These are phyloP conservation scores for Senecio squalidus DNA, from an alignment of 140 eudicot genomes.

Conservation along the genomic window DNA sequence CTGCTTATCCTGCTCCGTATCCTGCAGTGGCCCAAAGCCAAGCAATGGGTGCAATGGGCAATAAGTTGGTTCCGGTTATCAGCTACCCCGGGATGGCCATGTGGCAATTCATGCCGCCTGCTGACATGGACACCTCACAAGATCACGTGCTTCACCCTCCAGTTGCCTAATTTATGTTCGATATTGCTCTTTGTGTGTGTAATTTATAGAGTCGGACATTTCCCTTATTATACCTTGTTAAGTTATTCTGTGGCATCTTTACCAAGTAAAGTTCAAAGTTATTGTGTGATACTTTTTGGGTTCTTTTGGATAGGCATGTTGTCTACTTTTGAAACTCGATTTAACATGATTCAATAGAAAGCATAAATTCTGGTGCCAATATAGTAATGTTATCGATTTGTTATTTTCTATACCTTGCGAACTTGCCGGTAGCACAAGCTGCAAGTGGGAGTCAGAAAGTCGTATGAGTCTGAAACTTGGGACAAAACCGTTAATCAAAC, in stretches of 20 bases:
- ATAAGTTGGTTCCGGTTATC: conserved; percentile 70
- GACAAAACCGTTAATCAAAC: too few relatives aligned
- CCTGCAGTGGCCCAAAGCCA: conserved; percentile 48
- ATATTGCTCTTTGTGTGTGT: conserved; percentile 12
- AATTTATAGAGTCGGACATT: conserved; percentile 17
- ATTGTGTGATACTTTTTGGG: background rate
- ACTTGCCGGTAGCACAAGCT: too few relatives aligned
- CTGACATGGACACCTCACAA: conserved; percentile 89
- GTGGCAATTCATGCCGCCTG: conserved; percentile 99
- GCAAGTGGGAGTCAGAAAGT: too few relatives aligned
- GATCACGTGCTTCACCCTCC: conserved; percentile 96
- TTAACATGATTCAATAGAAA: background rate
- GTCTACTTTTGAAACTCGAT: background rate
- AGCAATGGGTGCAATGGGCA: conserved; percentile 56
- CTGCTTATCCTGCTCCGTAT: conserved; percentile 47
- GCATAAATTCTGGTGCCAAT: background rate
- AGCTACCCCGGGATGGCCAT: conserved; percentile 91
- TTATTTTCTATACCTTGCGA: too few relatives aligned
- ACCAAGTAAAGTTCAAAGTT: background rate
- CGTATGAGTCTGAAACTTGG: too few relatives aligned
- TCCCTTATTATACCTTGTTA: conserved; percentile 14
- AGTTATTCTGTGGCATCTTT: conserved; percentile 4
- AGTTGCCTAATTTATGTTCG: conserved; percentile 53
- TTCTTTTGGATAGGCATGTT: background rate
- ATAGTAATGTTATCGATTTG: background rate